Base-by-base conservation (phyloP, 148 eudicot genomes). In the Camellia lanceoleosa region DNA sequence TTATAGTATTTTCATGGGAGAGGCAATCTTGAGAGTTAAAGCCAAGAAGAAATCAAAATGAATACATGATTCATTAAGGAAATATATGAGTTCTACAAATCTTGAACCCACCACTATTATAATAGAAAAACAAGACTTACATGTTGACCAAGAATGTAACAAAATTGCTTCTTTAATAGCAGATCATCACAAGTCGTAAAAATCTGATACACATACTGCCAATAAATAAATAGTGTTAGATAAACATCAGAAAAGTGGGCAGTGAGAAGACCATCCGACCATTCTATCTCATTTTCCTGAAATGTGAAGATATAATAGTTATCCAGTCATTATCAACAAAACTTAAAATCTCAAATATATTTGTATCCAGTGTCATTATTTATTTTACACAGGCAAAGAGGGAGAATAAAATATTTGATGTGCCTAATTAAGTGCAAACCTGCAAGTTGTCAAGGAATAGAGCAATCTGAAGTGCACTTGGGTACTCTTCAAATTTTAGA, bases 141-240 rank as follows among this genome's bases (percentile, higher is more conserved):
- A 83, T 92, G 99, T 49, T 95, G 93, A 71, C 91, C 98, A 78
- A 96, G 91, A 77, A 96, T 96, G 89, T 87, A 96, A 81, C 97
- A 88, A 71, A 96, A 93, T 77, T 96, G 98, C 85, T 90, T 89
- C 89, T 90, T 93, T 82, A 61, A 79, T 76, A 82, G 81, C 67
- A 84, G 82, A 85, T 96, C 98, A 76, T 81, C 66, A 75, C 98
- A 96, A n/a, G 87, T 75, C 51, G 87, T 86, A 81, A 96, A 93
- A 73, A 93, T 81, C 80, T 92, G 87, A 83, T 89, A 89, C 77
- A 93, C 91, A 86, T 93, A 88, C 99, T 96, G 95, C 88, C 74
- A 87, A 71, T 56, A 59, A 66, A 42, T 18, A 8, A 65, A 77
- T 30, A 30, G 71, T 47, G 19, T 82, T 43, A 65, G 20, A 15